phyloP scores from a whole-genome alignment of 371 early-diverging fungal genomes.

The Paraphysoderma sedebokerense region DNA sequence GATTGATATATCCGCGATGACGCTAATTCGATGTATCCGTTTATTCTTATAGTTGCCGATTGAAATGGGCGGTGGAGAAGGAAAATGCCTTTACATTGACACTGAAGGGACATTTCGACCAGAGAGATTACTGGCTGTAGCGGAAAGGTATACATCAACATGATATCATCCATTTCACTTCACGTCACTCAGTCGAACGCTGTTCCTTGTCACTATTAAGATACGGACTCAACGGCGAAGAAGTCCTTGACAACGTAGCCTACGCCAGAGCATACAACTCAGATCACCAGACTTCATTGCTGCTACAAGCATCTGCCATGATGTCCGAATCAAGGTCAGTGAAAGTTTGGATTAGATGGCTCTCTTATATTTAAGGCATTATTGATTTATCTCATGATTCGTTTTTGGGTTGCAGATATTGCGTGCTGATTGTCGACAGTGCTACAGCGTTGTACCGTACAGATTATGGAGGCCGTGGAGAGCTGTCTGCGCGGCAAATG shows the following conservation, averaged over 20 bases:
- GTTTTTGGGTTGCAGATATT: constrained; percentile 1
- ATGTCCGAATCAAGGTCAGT: constrained; percentile 75
- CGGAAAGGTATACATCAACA: too few relatives aligned
- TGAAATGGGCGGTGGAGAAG: constrained; percentile 84
- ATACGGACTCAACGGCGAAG: constrained; percentile 72
- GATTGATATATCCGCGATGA: too few relatives aligned
- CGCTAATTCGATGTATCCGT: too few relatives aligned
- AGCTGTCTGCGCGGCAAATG: constrained; percentile 94
- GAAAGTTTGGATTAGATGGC: background rate
- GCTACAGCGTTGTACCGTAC: constrained; percentile 96
- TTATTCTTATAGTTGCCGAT: constrained; percentile 41
- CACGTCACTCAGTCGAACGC: too few relatives aligned
- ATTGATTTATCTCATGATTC: background rate
- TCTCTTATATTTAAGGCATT: background rate
- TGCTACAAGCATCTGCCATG: constrained; percentile 89
- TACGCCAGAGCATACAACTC: constrained; percentile 96
- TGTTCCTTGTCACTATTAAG: constrained; percentile 8
- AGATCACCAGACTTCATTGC: constrained; percentile 87
- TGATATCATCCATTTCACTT: too few relatives aligned
- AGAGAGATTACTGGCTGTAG: constrained; percentile 72
- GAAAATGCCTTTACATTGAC: constrained; percentile 97
- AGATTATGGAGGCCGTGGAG: constrained; percentile 95
- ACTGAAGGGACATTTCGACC: constrained; percentile 99
- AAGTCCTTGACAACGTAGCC: constrained; percentile 89
- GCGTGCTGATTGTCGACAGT: constrained; percentile 90